Conservation (phyloP, 257 asterid genomes). For the Nicotiana attenuata region DNA sequence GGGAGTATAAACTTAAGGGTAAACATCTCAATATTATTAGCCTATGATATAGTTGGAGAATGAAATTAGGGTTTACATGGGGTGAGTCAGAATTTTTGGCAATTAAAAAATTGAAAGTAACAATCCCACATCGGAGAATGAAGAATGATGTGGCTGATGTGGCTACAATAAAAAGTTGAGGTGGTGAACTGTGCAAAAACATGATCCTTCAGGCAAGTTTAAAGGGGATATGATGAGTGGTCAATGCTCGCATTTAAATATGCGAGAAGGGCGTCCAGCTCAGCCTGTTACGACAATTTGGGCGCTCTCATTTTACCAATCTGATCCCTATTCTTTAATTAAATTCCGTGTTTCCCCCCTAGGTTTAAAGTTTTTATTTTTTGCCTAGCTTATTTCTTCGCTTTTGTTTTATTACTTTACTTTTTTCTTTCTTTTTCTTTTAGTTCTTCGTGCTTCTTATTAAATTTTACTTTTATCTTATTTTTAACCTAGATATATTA, state of each 20-base stretch:
- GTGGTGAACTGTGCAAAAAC: rapidly evolving
- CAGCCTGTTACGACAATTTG: conserved; percentile 69
- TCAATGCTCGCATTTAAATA: conserved; percentile 38
- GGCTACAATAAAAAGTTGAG: not conserved
- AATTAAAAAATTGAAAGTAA: not conserved
- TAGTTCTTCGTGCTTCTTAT: no score
- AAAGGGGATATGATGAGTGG: conserved; percentile 73
- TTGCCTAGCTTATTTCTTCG: no score
- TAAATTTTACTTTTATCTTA: no score
- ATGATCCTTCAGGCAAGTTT: conserved; percentile 85
- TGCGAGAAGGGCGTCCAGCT: conserved; percentile 71
- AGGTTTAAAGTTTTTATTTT: no score
- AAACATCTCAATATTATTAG: no score
- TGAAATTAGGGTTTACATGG: not conserved
- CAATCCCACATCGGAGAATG: conserved; percentile 36
- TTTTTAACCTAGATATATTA: no score
- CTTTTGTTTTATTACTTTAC: no score
- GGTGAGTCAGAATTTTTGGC: not conserved
- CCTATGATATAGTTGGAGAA: not conserved
- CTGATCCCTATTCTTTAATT: conserved; percentile 44
- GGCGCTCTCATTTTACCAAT: conserved; percentile 40
- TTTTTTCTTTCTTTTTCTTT: no score
- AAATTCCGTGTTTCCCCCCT: not conserved
- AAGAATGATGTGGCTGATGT: not conserved
- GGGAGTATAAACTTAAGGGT: no score